Conservation (phyloP, 2,329 filamentous ascomycete species). For the Saccharata proteae region DNA sequence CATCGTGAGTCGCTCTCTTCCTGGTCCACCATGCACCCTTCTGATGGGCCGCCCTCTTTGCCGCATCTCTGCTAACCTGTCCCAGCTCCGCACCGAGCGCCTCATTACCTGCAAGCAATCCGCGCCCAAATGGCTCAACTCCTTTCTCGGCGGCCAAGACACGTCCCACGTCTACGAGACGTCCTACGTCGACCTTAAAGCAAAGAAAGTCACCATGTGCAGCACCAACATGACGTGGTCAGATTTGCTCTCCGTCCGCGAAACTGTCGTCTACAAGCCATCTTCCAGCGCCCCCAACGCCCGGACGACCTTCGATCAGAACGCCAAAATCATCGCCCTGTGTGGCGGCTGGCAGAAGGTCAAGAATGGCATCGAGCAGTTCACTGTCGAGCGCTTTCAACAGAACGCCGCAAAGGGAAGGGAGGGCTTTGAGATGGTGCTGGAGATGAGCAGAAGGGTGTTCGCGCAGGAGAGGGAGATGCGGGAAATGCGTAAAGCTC, state of each 20-base stretch:
- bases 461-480: constrained; percentile 80
- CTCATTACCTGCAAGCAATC: constrained; percentile 51
- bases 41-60: neutral
- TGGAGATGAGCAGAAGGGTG: constrained; percentile 83
- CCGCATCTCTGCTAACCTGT: constrained; percentile 3
- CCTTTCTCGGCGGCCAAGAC: constrained; percentile 66
- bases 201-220: constrained; percentile 89
- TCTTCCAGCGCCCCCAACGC: constrained; percentile 33
- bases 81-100: constrained; percentile 57
- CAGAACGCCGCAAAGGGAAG: constrained; percentile 85
- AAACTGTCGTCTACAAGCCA: constrained; percentile 81
- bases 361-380: constrained; percentile 90
- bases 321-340: constrained; percentile 83
- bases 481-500: constrained; percentile 24
- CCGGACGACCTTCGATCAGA: constrained; percentile 73
- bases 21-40: constrained; percentile 3
- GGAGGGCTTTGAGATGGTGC: constrained; percentile 88
- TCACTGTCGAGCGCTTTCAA: constrained; percentile 73
- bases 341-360: constrained; percentile 97
- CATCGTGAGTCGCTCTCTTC: constrained; percentile 49
- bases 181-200: constrained; percentile 76
- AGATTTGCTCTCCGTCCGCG: constrained; percentile 81
- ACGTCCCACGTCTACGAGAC: constrained; percentile 89
- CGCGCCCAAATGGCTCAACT: constrained; percentile 71
- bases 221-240: constrained; percentile 89